These are phyloP conservation scores for Citrullus colocynthis DNA, from an alignment of 306 rosid species.

Conservation along the genomic window DNA sequence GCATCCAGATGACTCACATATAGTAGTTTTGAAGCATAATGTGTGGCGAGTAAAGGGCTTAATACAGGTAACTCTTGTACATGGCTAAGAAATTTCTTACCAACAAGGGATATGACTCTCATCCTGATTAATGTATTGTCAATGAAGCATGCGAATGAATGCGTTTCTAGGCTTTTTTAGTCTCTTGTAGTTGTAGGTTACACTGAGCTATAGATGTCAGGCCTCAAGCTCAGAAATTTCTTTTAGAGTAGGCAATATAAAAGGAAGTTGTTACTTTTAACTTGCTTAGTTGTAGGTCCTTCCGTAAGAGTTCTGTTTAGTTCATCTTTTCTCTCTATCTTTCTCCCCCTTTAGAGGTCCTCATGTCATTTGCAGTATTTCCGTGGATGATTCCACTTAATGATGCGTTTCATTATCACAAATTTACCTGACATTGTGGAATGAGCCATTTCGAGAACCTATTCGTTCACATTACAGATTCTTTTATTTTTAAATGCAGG, in stretches of 20 bases:
- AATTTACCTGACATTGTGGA: neutral
- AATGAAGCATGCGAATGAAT: neutral
- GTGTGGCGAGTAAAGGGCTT: constrained; percentile 98
- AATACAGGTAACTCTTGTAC: constrained; percentile 53
- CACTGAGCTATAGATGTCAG: neutral
- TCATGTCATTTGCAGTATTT: neutral
- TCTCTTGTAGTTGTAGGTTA: neutral
- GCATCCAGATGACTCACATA: constrained; percentile 76
- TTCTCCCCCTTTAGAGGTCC: neutral
- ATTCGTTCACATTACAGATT: neutral
- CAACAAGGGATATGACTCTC: neutral
- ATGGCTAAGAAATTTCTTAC: neutral
- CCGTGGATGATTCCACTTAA: neutral
- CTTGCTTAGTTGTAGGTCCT: neutral
- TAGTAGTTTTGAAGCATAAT: constrained; percentile 82
- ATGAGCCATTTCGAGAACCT: neutral
- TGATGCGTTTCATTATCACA: neutral
- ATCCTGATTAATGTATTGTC: neutral
- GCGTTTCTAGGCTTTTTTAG: neutral
- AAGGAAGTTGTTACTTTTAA: neutral
- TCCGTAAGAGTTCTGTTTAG: neutral
- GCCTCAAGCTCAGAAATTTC: neutral
- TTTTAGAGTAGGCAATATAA: neutral
- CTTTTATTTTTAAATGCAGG: constrained; percentile 16
- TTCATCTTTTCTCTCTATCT: neutral